phyloP scores from a whole-genome alignment of 1,284 basidiomycete genomes.

The Cryptococcus floricola region DNA sequence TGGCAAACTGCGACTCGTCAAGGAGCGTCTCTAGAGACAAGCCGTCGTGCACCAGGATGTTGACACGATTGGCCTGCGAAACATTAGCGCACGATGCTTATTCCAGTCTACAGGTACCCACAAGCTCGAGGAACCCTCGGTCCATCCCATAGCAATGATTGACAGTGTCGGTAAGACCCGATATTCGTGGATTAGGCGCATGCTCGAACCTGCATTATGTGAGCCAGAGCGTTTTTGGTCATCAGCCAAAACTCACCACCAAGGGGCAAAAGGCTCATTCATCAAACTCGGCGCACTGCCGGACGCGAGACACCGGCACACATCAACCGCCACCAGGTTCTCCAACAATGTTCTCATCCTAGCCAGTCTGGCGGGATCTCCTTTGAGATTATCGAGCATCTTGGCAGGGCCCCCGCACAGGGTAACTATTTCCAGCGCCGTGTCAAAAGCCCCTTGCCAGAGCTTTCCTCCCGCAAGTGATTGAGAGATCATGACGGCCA shows the following conservation, averaged over 20 bases:
- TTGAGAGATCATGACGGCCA: slow-evolving; percentile 16
- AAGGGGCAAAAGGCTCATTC: slow-evolving; percentile 16
- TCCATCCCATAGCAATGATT: slow-evolving; percentile 15
- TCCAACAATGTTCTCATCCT: slow-evolving; percentile 12
- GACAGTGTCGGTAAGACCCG: slow-evolving; percentile 7
- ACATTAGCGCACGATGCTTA: background rate
- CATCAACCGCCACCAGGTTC: slow-evolving; percentile 16
- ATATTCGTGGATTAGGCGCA: background rate
- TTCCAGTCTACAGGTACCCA: slow-evolving; percentile 1
- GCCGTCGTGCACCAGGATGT: slow-evolving; percentile 14
- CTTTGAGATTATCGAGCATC: slow-evolving; percentile 9
- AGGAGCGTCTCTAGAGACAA: slow-evolving; percentile 1
- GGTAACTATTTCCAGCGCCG: slow-evolving; percentile 5
- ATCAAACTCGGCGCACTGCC: slow-evolving; percentile 12
- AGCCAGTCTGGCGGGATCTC: background rate
- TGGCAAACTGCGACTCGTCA: slow-evolving; percentile 1
- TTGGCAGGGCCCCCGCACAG: slow-evolving; percentile 11
- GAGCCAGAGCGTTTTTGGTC: too few species aligned
- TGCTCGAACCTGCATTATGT: slow-evolving; percentile 13
- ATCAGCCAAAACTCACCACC: slow-evolving; percentile 14
- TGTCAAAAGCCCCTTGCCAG: slow-evolving; percentile 13
- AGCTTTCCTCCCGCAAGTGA: slow-evolving; percentile 3
- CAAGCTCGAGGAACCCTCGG: slow-evolving; percentile 17
- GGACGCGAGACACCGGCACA: slow-evolving; percentile 14
- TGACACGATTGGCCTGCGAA: slow-evolving; percentile 19